These are phyloP conservation scores for Ogataea parapolymorpha DNA, from an alignment of 805 yeast species.

Conservation along the genomic window DNA sequence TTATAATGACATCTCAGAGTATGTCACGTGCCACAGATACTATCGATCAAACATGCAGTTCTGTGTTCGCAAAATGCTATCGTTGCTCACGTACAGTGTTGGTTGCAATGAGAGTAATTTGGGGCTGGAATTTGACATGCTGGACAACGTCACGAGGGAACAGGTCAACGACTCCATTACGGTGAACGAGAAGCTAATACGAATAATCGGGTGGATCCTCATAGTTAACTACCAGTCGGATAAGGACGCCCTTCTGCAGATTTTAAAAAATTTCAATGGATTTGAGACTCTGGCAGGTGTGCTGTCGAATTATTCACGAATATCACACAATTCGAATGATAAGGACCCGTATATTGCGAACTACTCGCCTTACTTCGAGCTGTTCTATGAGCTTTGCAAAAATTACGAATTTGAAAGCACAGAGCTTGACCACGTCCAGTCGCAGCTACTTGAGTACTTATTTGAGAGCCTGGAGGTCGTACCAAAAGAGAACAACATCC, in stretches of 20 bases:
- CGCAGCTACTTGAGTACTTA: conserved; percentile 45
- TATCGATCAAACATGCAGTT: conserved; percentile 40
- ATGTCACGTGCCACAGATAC: conserved; percentile 22
- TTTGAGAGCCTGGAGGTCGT: conserved; percentile 42
- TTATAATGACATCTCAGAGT: conserved; percentile 26
- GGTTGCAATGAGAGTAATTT: conserved; percentile 25
- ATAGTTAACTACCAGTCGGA: conserved; percentile 23
- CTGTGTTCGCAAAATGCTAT: conserved; percentile 48
- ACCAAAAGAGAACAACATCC: conserved; percentile 49
- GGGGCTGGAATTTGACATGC: conserved; percentile 14
- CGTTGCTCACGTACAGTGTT: conserved; percentile 37
- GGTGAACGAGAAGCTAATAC: conserved; percentile 30
- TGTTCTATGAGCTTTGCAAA: conserved; percentile 54
- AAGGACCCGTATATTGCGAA: conserved; percentile 23
- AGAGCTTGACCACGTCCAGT: conserved; percentile 42
- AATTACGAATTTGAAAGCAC: conserved; percentile 41
- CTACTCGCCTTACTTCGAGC: conserved; percentile 40
- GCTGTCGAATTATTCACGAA: conserved; percentile 24
- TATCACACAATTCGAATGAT: conserved; percentile 38
- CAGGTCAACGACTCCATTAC: conserved; percentile 23
- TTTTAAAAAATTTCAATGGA: conserved; percentile 51
- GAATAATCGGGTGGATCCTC: conserved; percentile 33
- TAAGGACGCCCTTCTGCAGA: conserved; percentile 35
- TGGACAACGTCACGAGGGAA: conserved; percentile 16
- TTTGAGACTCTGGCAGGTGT: conserved; percentile 38